Percentiles rank a stretch among this genome's conserved stretches.
Conservation (phyloP, 2,329 filamentous ascomycete species). For the Fonsecaea pedrosoi region DNA sequence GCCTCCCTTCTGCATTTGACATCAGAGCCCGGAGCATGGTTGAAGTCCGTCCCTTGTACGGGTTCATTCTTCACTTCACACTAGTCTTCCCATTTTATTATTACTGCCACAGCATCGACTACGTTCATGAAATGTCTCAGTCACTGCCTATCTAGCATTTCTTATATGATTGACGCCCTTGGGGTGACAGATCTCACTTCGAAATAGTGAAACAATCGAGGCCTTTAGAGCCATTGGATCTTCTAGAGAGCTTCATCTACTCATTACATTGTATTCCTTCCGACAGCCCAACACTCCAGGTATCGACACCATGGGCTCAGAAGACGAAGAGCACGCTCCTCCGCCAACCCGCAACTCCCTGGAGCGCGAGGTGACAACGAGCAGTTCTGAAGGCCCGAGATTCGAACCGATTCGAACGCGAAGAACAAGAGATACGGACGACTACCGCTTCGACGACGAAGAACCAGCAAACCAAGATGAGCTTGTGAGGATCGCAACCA, state of each 20-base stretch:
- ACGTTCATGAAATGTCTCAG: background rate
- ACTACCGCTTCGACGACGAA: conserved; percentile 31
- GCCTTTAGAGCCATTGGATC: background rate
- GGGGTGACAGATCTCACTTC: background rate
- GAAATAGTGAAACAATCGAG: background rate
- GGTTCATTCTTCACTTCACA: background rate
- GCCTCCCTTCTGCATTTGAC: background rate
- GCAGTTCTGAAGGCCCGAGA: conserved; percentile 42
- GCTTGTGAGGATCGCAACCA: conserved; percentile 31
- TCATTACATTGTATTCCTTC: background rate
- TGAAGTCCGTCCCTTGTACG: background rate
- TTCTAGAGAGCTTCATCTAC: background rate
- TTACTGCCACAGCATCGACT: background rate
- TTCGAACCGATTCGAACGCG: conserved; percentile 37
- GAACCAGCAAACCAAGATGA: conserved; percentile 24
- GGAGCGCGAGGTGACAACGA: conserved; percentile 42
- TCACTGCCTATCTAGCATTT: background rate
- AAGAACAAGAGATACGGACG: conserved; percentile 29
- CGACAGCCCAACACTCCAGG: background rate
- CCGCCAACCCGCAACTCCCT: conserved; percentile 3
- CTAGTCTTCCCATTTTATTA: background rate
- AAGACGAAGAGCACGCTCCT: conserved; percentile 1
- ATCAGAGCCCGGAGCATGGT: background rate
- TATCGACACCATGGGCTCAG: conserved; percentile 10
- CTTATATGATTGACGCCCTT: background rate